Evolutionary conservation across 805 yeast species (phyloP), one percentile per base, ranked within the genome.

Genomic region (Candida ulmi): DNA sequence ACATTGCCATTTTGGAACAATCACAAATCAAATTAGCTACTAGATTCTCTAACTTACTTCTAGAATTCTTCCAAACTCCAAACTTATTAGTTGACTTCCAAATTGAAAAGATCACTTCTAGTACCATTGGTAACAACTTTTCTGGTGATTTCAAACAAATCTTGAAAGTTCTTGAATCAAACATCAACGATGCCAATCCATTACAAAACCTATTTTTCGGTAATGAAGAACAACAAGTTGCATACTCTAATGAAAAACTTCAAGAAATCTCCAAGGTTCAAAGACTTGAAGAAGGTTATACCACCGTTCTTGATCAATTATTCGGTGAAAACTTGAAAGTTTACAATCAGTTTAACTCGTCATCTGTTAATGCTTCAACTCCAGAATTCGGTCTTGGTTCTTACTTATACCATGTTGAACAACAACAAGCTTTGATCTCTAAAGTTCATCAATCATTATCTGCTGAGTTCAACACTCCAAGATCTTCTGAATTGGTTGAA

Each of bases 321-420:
- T 81, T 79, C 55, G 62, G 71, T 15, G 58, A 69, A 8, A 68
- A 75, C 39, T 65, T 85, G 44, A 67, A 72, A 38, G 62, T 88
- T 28, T 67, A 84, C 57, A 83, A 87, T 61, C 79, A 80, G 39
- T 74, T 62, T 48, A 51, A 70, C 15, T 67, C 72, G 18, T 62
- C 65, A 17, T 50, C 56, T 36, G 65, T 69, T 33, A 64, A 67
- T 37, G 75, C 76, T 4, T 55, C 78, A 16, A 74, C 78, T 37
- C 98, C 97, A 18, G 97, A 88, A 62, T 90, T 68, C 55, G 96
- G 96, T 8, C 86, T 74, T 50, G 98, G 98, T 60, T 65, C 76
- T 21, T 88, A 71, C 57, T 62, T 88, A 50, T 75, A 72, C 37
- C 64, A 65, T 29, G 73, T 76, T 50, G 78, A 78, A 48, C 70